Percentiles rank a stretch among this genome's conserved stretches.
phyloP scores from a whole-genome alignment of 2,329 filamentous ascomycete genomes.

The Ciborinia camelliae region DNA sequence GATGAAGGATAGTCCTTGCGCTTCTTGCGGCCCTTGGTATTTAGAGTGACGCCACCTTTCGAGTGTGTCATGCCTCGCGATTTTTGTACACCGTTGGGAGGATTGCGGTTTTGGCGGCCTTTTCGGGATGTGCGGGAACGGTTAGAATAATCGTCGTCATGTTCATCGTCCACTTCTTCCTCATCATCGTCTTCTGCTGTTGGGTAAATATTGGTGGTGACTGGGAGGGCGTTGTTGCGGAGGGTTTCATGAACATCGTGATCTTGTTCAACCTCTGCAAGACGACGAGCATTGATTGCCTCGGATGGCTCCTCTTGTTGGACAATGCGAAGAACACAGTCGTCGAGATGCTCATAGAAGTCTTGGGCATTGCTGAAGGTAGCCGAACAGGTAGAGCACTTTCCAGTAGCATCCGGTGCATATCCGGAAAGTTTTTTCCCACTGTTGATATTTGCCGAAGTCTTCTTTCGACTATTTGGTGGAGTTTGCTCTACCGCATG shows the following conservation, averaged over 20 bases:
- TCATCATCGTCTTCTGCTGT: constrained; percentile 47
- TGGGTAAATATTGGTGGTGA: constrained; percentile 45
- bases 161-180: constrained; percentile 54
- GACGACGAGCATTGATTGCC: constrained; percentile 63
- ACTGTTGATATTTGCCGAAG: constrained; percentile 36
- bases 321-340: constrained; percentile 68
- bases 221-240: constrained; percentile 53
- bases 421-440: constrained; percentile 63
- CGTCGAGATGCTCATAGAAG: constrained; percentile 93
- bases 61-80: constrained; percentile 74
- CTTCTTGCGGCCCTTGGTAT: constrained; percentile 74
- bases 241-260: constrained; percentile 59
- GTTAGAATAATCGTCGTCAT: constrained; percentile 56
- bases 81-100: constrained; percentile 56
- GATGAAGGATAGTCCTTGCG: constrained; percentile 89
- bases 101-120: constrained; percentile 34
- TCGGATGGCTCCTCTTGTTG: constrained; percentile 69
- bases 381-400: constrained; percentile 86
- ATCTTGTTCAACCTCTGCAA: constrained; percentile 64
- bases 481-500: constrained; percentile 93
- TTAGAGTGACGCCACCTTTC: constrained; percentile 64
- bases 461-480: constrained; percentile 79
- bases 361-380: constrained; percentile 87
- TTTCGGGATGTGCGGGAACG: constrained; percentile 44
- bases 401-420: constrained; percentile 73